phyloP scores from a whole-genome alignment of 2,329 filamentous ascomycete species.

The Aaosphaeria arxii region DNA sequence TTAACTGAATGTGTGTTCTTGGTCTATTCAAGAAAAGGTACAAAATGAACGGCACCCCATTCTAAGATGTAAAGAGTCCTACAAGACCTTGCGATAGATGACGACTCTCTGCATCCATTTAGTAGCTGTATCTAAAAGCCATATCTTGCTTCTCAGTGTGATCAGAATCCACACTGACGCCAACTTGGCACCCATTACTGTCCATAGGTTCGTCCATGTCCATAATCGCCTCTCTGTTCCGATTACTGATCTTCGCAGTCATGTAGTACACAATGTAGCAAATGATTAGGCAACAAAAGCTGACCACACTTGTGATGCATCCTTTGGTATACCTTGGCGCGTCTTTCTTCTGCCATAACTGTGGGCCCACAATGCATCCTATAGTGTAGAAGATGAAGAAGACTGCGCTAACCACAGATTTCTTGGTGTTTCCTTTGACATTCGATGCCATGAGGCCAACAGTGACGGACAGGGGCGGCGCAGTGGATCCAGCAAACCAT shows the following conservation, averaged over 20 bases:
- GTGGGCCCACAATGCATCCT: slow-evolving; percentile 46
- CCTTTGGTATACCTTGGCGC: slow-evolving; percentile 47
- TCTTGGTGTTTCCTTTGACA: slow-evolving; percentile 53
- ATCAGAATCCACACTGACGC: not conserved
- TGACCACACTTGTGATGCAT: slow-evolving; percentile 45
- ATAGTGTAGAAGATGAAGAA: not conserved
- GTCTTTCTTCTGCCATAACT: slow-evolving; percentile 45
- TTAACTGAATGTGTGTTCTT: too few relatives aligned
- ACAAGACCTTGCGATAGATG: not conserved
- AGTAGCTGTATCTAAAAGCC: not conserved
- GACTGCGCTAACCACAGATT: slow-evolving; percentile 19
- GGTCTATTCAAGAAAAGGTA: too few relatives aligned
- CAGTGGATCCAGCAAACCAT: slow-evolving; percentile 48
- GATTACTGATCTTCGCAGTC: not conserved
- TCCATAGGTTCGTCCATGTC: not conserved
- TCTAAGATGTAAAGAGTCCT: too few relatives aligned
- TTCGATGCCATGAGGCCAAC: slow-evolving; percentile 46
- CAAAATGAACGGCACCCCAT: too few relatives aligned
- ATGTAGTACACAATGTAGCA: slow-evolving; percentile 1
- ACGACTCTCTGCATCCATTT: not conserved
- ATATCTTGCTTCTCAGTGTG: not conserved
- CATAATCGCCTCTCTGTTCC: not conserved
- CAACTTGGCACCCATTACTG: not conserved
- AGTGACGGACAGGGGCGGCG: slow-evolving; percentile 43
- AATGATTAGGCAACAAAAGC: slow-evolving; percentile 42